These are phyloP conservation scores for Euphorbia peplus DNA, from an alignment of 345 rosid species.

Conservation along the genomic window DNA sequence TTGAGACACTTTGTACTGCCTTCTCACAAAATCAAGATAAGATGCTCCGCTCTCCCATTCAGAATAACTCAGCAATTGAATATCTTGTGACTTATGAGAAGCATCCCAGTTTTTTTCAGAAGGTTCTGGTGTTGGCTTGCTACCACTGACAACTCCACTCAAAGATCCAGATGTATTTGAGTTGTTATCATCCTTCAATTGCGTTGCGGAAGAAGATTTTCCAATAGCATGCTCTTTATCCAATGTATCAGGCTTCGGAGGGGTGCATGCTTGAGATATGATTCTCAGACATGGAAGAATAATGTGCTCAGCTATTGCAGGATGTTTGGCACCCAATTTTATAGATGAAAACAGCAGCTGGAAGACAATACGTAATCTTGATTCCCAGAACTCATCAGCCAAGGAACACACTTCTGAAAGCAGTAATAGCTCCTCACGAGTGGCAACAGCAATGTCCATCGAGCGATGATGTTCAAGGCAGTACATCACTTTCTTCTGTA, in stretches of 20 bases:
- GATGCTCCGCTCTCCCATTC: constrained; percentile 99
- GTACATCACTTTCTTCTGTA: constrained; percentile 93
- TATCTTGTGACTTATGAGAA: constrained; percentile 66
- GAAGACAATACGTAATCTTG: constrained; percentile 87
- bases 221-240: constrained; percentile 66
- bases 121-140: constrained; percentile 47
- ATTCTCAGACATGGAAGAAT: constrained; percentile 97
- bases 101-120: constrained; percentile 60
- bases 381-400: constrained; percentile 97
- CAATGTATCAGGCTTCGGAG: constrained; percentile 88
- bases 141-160: constrained; percentile 31
- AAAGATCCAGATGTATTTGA: constrained; percentile 40
- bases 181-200: constrained; percentile 62
- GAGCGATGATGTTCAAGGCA: constrained; percentile 99
- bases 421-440: constrained; percentile 88
- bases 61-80: constrained; percentile 81
- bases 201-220: constrained; percentile 48
- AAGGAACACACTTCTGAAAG: constrained; percentile 96
- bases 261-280: constrained; percentile 92
- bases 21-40: constrained; percentile 95
- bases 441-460: constrained; percentile 89
- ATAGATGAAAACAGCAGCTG: constrained; percentile 92
- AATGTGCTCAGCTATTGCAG: constrained; percentile 94
- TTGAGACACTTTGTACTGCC: constrained; percentile 91
- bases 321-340: constrained; percentile 96